Base-by-base conservation (phyloP, 2,329 filamentous ascomycete species). In the Alternaria infectoria region DNA sequence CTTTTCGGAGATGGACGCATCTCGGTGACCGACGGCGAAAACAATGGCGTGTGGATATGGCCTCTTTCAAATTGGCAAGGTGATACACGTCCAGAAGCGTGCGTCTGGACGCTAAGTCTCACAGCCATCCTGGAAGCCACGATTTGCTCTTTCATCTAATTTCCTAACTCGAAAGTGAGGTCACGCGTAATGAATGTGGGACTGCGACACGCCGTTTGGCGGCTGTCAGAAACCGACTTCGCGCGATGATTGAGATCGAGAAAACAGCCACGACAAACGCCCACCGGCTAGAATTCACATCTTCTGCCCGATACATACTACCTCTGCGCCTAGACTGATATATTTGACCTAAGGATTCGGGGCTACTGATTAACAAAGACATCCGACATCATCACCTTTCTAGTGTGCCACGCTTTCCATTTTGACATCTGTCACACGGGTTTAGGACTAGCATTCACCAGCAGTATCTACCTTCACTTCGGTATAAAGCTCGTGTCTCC, bases 361-460 rank as follows among this genome's bases (percentile, higher is more conserved):
- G 30, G 15, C 55, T 57, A 36, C 21, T 57, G n/a, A 23, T 49
- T 50, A 13, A 57, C 44, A 57, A 57, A 50, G 44, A 46, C 15
- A 49, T 21, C 6, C 17, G 19, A 26, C 28, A 50, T 13, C 44
- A 57, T 25, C 26, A 23, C 17, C 46, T 19, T 40, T 23, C 28
- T 43, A 58, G 45, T 17, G 46, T 51, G 13, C 45, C 56, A 30
- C 15, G 47, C 43, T 28, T 57, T 49, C 23, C 5, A n/a, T 49
- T 51, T 40, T 49, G 43, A 60, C 43, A 28, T 50, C 32, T 61
- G 21, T 30, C 51, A 25, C 26, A 15, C 44, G 8, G 23, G 36
- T 5, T 44, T 19, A 32, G 32, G 17, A 56, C 13, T 28, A 28
- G 32, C 30, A 21, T 44, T 30, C 10, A 47, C 30, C 13, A 45